Evolutionary conservation across 139 green algal species (phyloP), one percentile per base, ranked within the genome.

Genomic region (Nannochloris sp.): DNA sequence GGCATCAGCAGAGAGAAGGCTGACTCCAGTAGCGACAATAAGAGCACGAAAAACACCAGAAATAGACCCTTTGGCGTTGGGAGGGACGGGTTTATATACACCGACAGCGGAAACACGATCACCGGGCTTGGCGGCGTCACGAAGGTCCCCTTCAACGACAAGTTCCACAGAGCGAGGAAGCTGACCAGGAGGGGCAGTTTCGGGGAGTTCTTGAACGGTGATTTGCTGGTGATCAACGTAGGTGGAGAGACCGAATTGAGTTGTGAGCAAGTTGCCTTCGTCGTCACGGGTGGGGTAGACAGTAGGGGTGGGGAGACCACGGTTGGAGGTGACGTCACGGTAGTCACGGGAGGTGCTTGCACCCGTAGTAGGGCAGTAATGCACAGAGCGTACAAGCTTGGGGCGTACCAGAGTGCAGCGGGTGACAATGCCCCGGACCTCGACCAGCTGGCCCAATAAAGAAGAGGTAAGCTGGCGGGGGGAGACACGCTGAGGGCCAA

Each of bases 351-450:
- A 80, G 8, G 71, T 82, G 70, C 88, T 89, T 36, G 86, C 53
- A 15, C 71, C 70, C 2, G 86, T 96, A 12, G 51, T 75, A 9
- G 89, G 71, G 73, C 85, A 96, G 68, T 92, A 98, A 79, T 99
- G 94, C 47, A 94, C 89, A 23, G 62, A 86, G 47, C 81, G 82
- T 24, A 88, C 81, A 46, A 97, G 68, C 78, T 97, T 97, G 38
- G 91, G 91, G 14, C 88, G 81, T 36, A 97, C 90, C 14, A 93
- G 71, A 1, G 84, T 89, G 76, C 75, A 87, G 65, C 91, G 91
- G 32, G 94, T 99, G 3, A 99, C 89, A 62, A 99, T 98, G 68
- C 94, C 94, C 34, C 95, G 87, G 37, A 98, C 81, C 47, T 70
- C 76, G 2, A 98, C 92, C 38, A 98, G 71, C 71, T 90, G 80